Base-by-base conservation (phyloP, 73 alveolate genomes). In the Paramecium sexaurelia region DNA sequence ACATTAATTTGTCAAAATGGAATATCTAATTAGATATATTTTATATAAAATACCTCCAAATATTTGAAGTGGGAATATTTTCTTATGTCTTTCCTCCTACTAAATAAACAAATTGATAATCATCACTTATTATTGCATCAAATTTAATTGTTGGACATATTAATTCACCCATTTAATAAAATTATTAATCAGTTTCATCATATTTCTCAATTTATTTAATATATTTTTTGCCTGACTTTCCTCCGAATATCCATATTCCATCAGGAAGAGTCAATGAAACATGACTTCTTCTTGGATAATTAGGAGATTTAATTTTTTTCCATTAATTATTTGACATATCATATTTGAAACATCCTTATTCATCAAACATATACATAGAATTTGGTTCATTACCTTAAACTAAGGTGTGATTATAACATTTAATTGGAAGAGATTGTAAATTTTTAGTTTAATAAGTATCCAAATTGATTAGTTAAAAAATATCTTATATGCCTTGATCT, bases 211-310 rank as follows among this genome's bases (percentile, higher is more conserved):
- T 61, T 39, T 78, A 78, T 78, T 78, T 78, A 24, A 78, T 43
- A 26, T 11, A 43, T 17, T 78, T 39, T 43, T 45, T 78, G 26
- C 90, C 90, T 1, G 45, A 78, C 20, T 47, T 41, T 20, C 90
- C 90, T 45, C 90, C 90, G 17, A 78, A 78, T 9, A 78, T 41
- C 90, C 90, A 78, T 9, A 78, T 78, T 8, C 90, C 90, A 78
- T 78, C 90, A 3, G 90, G 90, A 29, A 78, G 71, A 17, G 68
- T 78, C 19, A 78, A 29, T 6, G 73, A 24, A 22, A 29, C 41
- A 43, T 78, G 90, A 24, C 55, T 39, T 33, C 73, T 41, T 78
- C 90, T 78, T 9, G 68, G 55, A 78, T 41, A 78, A 39, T 6
- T 37, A 3, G 90, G 90, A 20, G 35, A 78, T 78, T 39, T 78